These are phyloP conservation scores for Thelonectria olida DNA, from an alignment of 2,329 filamentous ascomycete species.

Conservation along the genomic window DNA sequence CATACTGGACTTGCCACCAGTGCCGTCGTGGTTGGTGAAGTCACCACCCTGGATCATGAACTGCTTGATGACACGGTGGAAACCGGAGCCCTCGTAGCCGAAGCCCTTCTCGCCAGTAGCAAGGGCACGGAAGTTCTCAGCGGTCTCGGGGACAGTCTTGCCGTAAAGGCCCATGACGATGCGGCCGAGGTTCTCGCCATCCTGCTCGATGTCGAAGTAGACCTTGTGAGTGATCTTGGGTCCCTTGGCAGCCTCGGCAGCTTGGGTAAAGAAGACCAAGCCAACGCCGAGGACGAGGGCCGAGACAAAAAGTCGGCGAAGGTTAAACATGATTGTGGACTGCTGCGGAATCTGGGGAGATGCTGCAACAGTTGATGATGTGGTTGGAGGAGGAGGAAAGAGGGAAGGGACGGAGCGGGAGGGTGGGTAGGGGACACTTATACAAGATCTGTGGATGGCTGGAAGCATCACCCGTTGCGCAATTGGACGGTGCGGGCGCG, in stretches of 20 bases:
- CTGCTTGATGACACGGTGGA: constrained; percentile 90
- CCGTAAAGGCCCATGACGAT: constrained; percentile 87
- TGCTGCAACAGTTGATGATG: constrained; percentile 27
- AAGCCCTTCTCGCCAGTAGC: constrained; percentile 88
- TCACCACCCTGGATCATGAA: constrained; percentile 95
- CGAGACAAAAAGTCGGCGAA: constrained; percentile 76
- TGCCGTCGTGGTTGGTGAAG: constrained; percentile 84
- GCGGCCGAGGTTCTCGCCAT: constrained; percentile 77
- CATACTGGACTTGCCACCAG: constrained; percentile 85
- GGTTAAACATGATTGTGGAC: constrained; percentile 72
- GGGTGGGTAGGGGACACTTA: constrained; percentile 38
- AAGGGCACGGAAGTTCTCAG: constrained; percentile 80
- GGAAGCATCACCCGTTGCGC: constrained; percentile 28
- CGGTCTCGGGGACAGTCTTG: constrained; percentile 83
- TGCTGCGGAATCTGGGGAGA: constrained; percentile 20
- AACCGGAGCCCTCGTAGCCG: constrained; percentile 81
- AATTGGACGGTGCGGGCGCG: constrained; percentile 27
- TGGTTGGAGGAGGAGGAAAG: constrained; percentile 11
- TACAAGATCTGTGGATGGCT: constrained; percentile 28
- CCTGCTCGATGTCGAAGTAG: constrained; percentile 85
- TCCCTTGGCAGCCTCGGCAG: constrained; percentile 79
- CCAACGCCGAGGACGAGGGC: constrained; percentile 79
- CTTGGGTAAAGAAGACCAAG: constrained; percentile 79
- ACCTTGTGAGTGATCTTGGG: constrained; percentile 97
- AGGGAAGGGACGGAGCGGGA: constrained; percentile 23